Conservation (phyloP, 768 basidiomycete genomes). For the Trametes cubensis region DNA sequence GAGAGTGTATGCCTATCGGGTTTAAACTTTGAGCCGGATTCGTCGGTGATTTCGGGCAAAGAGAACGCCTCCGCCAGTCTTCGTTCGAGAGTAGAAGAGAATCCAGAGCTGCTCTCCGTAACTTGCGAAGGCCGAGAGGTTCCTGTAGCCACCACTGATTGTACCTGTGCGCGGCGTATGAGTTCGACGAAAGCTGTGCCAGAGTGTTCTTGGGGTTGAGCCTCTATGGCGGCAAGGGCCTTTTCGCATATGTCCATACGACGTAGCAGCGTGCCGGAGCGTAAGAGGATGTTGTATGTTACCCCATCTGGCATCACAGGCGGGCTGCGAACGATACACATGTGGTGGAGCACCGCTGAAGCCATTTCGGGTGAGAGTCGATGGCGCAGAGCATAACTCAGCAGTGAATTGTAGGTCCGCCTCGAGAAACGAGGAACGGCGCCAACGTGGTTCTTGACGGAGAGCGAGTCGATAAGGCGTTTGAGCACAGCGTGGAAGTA, state of each 20-base stretch:
- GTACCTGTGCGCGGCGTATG: background rate
- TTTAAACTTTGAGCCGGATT: slow-evolving; percentile 24
- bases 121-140: too few species aligned
- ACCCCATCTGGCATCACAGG: slow-evolving; percentile 47
- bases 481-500: slow-evolving; percentile 38
- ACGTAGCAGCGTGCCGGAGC: slow-evolving; percentile 55
- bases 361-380: slow-evolving; percentile 54
- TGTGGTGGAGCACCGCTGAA: slow-evolving; percentile 53
- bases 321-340: slow-evolving; percentile 47
- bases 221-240: slow-evolving; percentile 34
- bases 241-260: slow-evolving; percentile 39
- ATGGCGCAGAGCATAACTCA: slow-evolving; percentile 68
- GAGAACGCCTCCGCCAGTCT: slow-evolving; percentile 16
- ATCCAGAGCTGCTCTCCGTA: background rate
- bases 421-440: slow-evolving; percentile 40
- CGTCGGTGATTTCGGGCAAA: slow-evolving; percentile 19
- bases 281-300: slow-evolving; percentile 63
- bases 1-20: slow-evolving; percentile 51
- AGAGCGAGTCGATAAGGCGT: slow-evolving; percentile 27
- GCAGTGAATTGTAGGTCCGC: slow-evolving; percentile 58
- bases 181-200: too few species aligned
- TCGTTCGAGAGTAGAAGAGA: slow-evolving; percentile 10
- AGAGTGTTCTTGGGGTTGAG: background rate
- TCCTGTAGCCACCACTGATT: too few species aligned
- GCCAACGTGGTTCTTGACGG: background rate